Conservation (phyloP, 441 rosid species). For the Populus trichocarpa region DNA sequence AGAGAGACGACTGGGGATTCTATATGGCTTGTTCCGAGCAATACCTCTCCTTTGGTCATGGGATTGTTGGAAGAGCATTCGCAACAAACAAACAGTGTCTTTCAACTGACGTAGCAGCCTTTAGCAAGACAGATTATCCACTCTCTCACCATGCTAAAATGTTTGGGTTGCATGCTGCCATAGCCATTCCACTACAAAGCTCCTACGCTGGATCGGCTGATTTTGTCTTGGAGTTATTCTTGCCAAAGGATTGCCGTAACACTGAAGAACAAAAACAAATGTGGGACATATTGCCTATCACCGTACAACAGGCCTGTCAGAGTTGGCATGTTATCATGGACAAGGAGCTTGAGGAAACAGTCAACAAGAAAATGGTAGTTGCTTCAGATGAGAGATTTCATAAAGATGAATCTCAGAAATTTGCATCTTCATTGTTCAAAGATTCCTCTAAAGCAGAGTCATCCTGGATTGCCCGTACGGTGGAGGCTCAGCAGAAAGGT, state of each 20-base stretch:
- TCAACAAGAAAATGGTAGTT: conserved; percentile 26
- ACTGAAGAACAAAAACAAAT: conserved; percentile 23
- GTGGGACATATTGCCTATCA: conserved; percentile 21
- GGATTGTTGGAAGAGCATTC: conserved; percentile 45
- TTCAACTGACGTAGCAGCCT: conserved; percentile 30
- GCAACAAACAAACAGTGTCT: conserved; percentile 35
- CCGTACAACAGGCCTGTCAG: conserved; percentile 30
- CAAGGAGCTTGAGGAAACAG: conserved; percentile 41
- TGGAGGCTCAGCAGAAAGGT: conserved; percentile 34
- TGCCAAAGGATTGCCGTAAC: conserved; percentile 38
- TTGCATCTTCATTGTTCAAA: conserved; percentile 28
- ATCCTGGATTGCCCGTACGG: conserved; percentile 28
- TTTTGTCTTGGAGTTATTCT: conserved; percentile 48
- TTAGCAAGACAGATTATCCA: conserved; percentile 42
- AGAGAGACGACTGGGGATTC: conserved; percentile 40
- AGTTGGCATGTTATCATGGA: conserved; percentile 31
- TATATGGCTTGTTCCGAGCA: conserved; percentile 75
- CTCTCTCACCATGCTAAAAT: conserved; percentile 50
- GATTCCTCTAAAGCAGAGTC: conserved; percentile 36
- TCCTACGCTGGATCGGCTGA: conserved; percentile 28
- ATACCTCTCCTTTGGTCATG: conserved; percentile 37
- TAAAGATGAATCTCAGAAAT: conserved; percentile 22
- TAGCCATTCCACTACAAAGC: conserved; percentile 39
- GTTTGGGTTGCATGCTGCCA: conserved; percentile 39
- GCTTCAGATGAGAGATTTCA: conserved; percentile 25